Evolutionary conservation across 805 yeast species (phyloP).

Genomic region (Pichia nakasei): DNA sequence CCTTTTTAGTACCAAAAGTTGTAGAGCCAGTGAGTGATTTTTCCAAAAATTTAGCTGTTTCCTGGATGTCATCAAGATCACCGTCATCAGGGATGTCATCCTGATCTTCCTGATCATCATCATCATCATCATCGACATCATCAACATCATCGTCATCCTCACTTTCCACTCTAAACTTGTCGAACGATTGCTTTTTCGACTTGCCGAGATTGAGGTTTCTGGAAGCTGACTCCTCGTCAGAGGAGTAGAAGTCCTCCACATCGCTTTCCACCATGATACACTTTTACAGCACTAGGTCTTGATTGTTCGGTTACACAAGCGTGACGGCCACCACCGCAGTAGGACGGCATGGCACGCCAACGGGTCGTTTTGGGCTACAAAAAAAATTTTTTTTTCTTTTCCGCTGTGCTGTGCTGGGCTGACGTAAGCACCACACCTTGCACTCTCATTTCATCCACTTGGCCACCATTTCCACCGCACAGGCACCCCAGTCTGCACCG

Average conservation of each 20-base stretch:
- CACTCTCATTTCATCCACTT: slow-evolving; percentile 26
- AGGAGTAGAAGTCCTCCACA: slow-evolving; percentile 4
- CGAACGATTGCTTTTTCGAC: too few relatives aligned
- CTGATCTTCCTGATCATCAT: slow-evolving; percentile 9
- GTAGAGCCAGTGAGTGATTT: slow-evolving; percentile 12
- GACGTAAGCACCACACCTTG: too few relatives aligned
- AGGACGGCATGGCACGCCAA: too few relatives aligned
- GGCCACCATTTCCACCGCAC: slow-evolving; percentile 90
- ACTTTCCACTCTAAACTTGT: background rate
- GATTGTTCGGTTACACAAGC: too few relatives aligned
- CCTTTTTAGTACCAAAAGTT: slow-evolving; percentile 29
- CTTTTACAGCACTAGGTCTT: background rate
- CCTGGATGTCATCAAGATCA: slow-evolving; percentile 15
- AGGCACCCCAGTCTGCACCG: slow-evolving; percentile 98
- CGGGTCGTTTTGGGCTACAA: too few relatives aligned
- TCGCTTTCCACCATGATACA: background rate
- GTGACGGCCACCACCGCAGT: too few relatives aligned
- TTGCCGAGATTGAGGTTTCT: too few relatives aligned
- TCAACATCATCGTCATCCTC: slow-evolving; percentile 11
- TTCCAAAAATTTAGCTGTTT: slow-evolving; percentile 12
- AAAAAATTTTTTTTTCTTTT: too few relatives aligned
- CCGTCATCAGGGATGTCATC: slow-evolving; percentile 12
- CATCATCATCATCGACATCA: slow-evolving; percentile 8
- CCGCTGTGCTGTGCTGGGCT: too few relatives aligned
- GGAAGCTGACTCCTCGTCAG: slow-evolving; percentile 4